Evolutionary conservation across 805 yeast species (phyloP).

Genomic region (Candida cerambycidarum): DNA sequence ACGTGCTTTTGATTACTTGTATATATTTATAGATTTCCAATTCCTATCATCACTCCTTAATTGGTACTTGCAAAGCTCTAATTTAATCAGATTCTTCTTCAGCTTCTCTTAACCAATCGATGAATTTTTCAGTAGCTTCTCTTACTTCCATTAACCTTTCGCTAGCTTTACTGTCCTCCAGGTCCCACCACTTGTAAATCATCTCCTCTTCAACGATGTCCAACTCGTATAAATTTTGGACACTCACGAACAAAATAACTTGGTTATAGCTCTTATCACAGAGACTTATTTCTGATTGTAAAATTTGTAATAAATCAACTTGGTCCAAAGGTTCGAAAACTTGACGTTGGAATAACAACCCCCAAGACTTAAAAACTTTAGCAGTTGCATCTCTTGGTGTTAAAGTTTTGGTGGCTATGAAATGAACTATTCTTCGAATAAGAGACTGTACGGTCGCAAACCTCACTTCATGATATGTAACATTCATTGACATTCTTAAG

Average conservation of each 20-base stretch:
- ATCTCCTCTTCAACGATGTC: constrained; percentile 83
- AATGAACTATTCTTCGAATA: constrained; percentile 65
- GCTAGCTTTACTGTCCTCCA: constrained; percentile 31
- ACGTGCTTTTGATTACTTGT: too few relatives aligned
- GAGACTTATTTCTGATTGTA: constrained; percentile 46
- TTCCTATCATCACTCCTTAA: too few relatives aligned
- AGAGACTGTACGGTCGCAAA: constrained; percentile 75
- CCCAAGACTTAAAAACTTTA: constrained; percentile 81
- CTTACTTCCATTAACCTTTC: constrained; percentile 50
- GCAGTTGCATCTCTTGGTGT: constrained; percentile 72
- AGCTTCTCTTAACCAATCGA: constrained; percentile 86
- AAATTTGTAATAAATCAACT: constrained; percentile 59
- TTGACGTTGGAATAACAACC: constrained; percentile 75
- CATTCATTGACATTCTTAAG: constrained; percentile 96
- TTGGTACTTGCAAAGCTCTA: background rate
- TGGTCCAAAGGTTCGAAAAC: constrained; percentile 80
- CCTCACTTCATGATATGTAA: constrained; percentile 89
- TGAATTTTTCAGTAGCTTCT: constrained; percentile 64
- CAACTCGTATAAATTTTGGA: constrained; percentile 67
- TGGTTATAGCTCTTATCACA: constrained; percentile 43
- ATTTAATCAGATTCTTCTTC: constrained; percentile 45
- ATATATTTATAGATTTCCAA: too few relatives aligned
- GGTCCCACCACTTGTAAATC: constrained; percentile 81
- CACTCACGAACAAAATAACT: constrained; percentile 52
- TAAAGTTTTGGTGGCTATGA: constrained; percentile 73